A percentile compares a stretch with the other conserved stretches of the same genome.
Conservation (phyloP, 495 filamentous ascomycete genomes). For the Talaromyces ruber region DNA sequence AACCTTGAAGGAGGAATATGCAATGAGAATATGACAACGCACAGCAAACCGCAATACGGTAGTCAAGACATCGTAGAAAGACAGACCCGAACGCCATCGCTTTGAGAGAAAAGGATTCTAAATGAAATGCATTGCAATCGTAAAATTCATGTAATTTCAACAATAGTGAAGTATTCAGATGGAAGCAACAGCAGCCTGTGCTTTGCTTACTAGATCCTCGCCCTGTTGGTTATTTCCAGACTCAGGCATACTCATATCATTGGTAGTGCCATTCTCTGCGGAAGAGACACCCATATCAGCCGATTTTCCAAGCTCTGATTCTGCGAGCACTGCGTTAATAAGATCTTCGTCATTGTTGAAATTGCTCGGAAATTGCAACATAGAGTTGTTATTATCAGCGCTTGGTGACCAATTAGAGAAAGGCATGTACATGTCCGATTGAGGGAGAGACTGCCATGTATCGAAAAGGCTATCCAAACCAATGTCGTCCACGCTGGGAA, state of each 20-base stretch:
- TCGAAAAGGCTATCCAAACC: background rate
- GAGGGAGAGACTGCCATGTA: conserved; percentile 2
- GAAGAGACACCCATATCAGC: conserved; percentile 5
- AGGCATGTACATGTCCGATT: conserved; percentile 3
- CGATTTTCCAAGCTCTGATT: conserved; percentile 23
- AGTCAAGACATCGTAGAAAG: background rate
- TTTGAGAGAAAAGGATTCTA: background rate
- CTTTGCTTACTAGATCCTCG: background rate
- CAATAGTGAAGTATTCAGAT: background rate
- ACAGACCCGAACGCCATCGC: background rate
- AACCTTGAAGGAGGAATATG: background rate
- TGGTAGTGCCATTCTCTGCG: background rate
- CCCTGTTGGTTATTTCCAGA: background rate
- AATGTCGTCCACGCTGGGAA: background rate
- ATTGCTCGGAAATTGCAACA: conserved; percentile 4
- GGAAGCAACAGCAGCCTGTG: background rate
- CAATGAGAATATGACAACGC: background rate
- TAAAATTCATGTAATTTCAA: background rate
- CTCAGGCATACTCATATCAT: background rate
- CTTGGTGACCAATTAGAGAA: conserved; percentile 5
- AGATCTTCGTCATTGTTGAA: conserved; percentile 23
- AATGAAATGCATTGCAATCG: background rate
- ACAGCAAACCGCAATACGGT: background rate
- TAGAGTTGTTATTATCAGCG: background rate
- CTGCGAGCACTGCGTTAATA: conserved; percentile 32